Percentiles rank a stretch among this genome's conserved stretches.
Conservation (phyloP, 495 filamentous ascomycete species). For the Penicillium angulare region DNA sequence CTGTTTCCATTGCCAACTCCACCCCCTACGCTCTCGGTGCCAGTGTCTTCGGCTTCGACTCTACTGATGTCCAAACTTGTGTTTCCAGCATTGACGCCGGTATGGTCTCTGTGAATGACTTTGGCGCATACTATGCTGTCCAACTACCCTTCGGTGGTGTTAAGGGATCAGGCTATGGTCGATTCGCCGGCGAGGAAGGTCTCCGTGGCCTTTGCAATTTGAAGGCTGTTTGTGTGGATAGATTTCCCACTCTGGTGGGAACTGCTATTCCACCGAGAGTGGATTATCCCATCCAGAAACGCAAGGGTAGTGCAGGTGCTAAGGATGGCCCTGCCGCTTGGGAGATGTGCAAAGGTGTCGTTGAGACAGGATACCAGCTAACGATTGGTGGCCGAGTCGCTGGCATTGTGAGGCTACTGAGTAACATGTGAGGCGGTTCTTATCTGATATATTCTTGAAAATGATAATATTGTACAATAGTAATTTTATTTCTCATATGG, state of each 20-base stretch:
- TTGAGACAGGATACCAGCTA: constrained; percentile 62
- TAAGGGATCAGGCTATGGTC: constrained; percentile 82
- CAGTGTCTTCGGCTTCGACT: constrained; percentile 71
- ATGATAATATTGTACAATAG: too few species aligned
- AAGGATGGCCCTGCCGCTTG: constrained; percentile 53
- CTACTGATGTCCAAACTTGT: constrained; percentile 51
- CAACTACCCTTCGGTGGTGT: constrained; percentile 92
- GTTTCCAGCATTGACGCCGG: constrained; percentile 72
- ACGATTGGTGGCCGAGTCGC: constrained; percentile 43
- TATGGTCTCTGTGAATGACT: constrained; percentile 94
- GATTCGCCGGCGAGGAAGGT: constrained; percentile 91
- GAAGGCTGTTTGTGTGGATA: constrained; percentile 82
- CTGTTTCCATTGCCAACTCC: constrained; percentile 72
- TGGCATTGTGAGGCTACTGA: constrained; percentile 49
- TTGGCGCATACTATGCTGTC: constrained; percentile 86
- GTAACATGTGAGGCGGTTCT: constrained; percentile 34
- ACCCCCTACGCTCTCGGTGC: constrained; percentile 76
- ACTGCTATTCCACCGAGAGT: constrained; percentile 78
- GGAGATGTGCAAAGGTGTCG: constrained; percentile 60
- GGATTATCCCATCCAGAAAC: constrained; percentile 70
- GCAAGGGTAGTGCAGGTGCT: constrained; percentile 37
- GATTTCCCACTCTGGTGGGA: constrained; percentile 51
- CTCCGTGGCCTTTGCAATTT: constrained; percentile 78
- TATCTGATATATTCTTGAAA: too few species aligned
- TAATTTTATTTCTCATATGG: too few species aligned